Percentiles rank a stretch among this genome's conserved stretches.
phyloP scores from a whole-genome alignment of 768 basidiomycete genomes.

The Erythrobasidium yunnanense region DNA sequence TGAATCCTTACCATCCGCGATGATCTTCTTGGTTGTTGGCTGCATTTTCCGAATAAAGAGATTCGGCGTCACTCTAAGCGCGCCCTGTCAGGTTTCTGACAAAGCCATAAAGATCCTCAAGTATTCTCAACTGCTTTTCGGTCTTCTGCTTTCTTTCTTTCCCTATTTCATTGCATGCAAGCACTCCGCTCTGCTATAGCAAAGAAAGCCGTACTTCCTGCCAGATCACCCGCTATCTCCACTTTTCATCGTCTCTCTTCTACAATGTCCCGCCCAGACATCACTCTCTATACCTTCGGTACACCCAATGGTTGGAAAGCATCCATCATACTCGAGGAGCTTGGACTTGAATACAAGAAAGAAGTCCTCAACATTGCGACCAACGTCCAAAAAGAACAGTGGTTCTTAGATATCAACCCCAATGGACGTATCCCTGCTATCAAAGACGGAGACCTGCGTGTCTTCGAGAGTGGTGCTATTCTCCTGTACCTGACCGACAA shows the following conservation, averaged over 20 bases:
- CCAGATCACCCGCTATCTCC: background rate
- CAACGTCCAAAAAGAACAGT: conserved; percentile 11
- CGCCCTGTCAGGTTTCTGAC: background rate
- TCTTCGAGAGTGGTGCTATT: conserved; percentile 56
- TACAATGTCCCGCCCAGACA: conserved; percentile 6
- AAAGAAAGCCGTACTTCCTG: background rate
- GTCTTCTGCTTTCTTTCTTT: background rate
- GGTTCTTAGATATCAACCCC: conserved; percentile 21
- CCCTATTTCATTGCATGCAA: background rate
- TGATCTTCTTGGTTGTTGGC: conserved; percentile 34
- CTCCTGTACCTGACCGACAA: conserved; percentile 62
- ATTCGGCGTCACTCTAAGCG: background rate
- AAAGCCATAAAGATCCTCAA: background rate
- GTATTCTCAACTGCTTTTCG: background rate
- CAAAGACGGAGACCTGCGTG: conserved; percentile 34
- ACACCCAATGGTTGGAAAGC: conserved; percentile 24
- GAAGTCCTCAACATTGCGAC: conserved; percentile 18
- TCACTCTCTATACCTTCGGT: conserved; percentile 21
- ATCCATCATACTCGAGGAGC: conserved; percentile 15
- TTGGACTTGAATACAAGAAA: conserved; percentile 15
- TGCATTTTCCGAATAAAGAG: background rate
- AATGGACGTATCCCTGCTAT: conserved; percentile 24
- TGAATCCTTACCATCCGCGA: conserved; percentile 39
- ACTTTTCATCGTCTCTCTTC: background rate
- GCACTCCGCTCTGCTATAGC: background rate